Conservation (phyloP, 2,329 filamentous ascomycete genomes). For the Aspergillus persii region DNA sequence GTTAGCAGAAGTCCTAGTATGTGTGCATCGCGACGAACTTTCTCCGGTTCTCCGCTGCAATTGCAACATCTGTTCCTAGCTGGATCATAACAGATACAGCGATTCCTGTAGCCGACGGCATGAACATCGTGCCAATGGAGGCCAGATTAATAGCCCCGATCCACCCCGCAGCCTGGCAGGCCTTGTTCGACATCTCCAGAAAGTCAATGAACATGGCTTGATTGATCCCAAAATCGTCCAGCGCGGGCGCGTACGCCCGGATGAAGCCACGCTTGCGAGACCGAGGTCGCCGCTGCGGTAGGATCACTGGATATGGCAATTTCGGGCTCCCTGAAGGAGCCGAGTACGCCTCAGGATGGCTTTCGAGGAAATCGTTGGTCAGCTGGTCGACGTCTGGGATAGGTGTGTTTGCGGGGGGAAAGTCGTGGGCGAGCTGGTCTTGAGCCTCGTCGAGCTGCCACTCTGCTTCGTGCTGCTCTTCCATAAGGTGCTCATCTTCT, state of each 20-base stretch:
- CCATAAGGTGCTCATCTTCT: background rate
- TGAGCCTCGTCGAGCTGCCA: constrained; percentile 28
- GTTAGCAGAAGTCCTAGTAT: constrained; percentile 16
- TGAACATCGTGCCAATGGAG: constrained; percentile 38
- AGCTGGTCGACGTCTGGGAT: constrained; percentile 9
- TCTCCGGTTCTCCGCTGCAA: constrained; percentile 37
- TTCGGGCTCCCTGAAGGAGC: background rate
- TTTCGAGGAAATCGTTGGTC: constrained; percentile 15
- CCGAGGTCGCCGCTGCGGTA: constrained; percentile 40
- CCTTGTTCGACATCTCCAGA: constrained; percentile 36
- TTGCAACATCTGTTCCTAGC: constrained; percentile 42
- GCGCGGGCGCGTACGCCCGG: constrained; percentile 39
- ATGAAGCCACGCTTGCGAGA: constrained; percentile 39
- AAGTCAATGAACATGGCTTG: constrained; percentile 39
- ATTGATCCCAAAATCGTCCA: constrained; percentile 34
- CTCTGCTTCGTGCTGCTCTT: constrained; percentile 15
- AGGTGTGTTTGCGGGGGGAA: background rate
- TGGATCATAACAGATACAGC: constrained; percentile 47
- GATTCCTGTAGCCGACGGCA: constrained; percentile 42
- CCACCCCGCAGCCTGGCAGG: constrained; percentile 38
- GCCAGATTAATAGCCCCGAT: constrained; percentile 45
- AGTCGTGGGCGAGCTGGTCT: constrained; percentile 13
- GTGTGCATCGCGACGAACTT: constrained; percentile 17
- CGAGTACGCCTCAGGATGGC: constrained; percentile 14
- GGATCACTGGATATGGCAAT: constrained; percentile 36